Percentiles rank a stretch among this genome's conserved stretches.
Evolutionary conservation across 805 yeast genomes (phyloP).

Genomic region (Yarrowia sp.): DNA sequence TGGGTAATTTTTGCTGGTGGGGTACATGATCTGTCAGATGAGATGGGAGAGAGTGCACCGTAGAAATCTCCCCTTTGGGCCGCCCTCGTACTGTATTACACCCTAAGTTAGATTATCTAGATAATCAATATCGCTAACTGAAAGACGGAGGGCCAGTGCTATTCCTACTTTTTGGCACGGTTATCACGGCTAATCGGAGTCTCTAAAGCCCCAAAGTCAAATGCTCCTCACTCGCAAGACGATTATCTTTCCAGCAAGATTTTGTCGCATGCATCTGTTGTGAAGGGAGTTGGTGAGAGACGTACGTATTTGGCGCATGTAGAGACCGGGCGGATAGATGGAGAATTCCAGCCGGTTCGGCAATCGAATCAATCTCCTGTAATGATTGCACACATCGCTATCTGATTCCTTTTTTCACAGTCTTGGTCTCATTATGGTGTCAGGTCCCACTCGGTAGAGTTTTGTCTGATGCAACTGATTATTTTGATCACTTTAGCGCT

Average conservation of each 20-base stretch:
- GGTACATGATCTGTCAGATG: constrained; percentile 1
- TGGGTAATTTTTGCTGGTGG: neutral
- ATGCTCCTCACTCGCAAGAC: neutral
- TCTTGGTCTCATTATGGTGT: no score
- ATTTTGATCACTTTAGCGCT: constrained; percentile 1
- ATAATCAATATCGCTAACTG: neutral
- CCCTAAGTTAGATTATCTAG: neutral
- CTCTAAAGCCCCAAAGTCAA: neutral
- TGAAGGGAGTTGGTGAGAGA: neutral
- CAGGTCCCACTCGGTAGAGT: neutral
- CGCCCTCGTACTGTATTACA: neutral
- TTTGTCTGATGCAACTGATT: neutral
- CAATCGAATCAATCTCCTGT: no score
- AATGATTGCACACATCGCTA: no score
- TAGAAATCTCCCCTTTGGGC: no score
- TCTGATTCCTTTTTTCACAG: no score
- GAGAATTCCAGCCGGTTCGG: no score
- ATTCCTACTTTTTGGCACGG: neutral
- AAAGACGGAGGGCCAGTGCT: neutral
- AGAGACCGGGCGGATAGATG: no score
- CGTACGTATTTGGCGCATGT: constrained; percentile 1
- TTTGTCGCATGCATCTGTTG: neutral
- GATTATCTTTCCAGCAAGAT: constrained; percentile 9
- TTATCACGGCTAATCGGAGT: neutral
- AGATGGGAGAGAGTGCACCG: neutral